Percentiles rank a stretch among this genome's conserved stretches.
Conservation (phyloP, 148 eudicot species). For the Mesembryanthemum crystallinum region DNA sequence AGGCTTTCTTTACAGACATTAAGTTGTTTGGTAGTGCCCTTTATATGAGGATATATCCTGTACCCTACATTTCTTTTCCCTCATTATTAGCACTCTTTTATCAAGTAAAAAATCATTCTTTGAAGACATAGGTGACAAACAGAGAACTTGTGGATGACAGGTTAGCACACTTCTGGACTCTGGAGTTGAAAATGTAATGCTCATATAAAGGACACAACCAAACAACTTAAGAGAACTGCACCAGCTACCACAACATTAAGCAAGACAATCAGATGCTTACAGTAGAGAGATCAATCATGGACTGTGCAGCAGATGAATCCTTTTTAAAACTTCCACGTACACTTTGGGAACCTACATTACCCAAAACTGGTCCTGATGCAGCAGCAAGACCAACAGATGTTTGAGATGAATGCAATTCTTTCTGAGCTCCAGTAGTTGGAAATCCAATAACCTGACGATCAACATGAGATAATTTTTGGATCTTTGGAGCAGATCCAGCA, state of each 20-base stretch:
- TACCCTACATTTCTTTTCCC: neutral
- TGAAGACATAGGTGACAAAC: neutral
- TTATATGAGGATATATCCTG: neutral
- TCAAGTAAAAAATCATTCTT: neutral
- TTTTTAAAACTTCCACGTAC: slow-evolving; percentile 19
- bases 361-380: slow-evolving; percentile 25
- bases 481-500: slow-evolving; percentile 32
- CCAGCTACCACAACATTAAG: neutral
- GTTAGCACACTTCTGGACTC: neutral
- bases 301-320: slow-evolving; percentile 30
- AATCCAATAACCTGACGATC: slow-evolving; percentile 22
- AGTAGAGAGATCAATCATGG: slow-evolving; percentile 33
- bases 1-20: too few relatives aligned
- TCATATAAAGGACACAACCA: too few relatives aligned
- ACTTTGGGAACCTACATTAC: slow-evolving; percentile 21
- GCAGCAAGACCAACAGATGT: slow-evolving; percentile 29
- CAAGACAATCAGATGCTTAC: slow-evolving; percentile 39
- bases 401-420: slow-evolving; percentile 7
- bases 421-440: slow-evolving; percentile 20
- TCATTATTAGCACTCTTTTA: neutral
- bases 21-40: neutral
- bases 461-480: slow-evolving; percentile 30
- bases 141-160: neutral
- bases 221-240: too few relatives aligned
- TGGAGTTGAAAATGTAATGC: neutral